Evolutionary conservation across 2,329 filamentous ascomycete genomes (phyloP), one percentile per base, ranked within the genome.

Genomic region (Didymella glomerata): DNA sequence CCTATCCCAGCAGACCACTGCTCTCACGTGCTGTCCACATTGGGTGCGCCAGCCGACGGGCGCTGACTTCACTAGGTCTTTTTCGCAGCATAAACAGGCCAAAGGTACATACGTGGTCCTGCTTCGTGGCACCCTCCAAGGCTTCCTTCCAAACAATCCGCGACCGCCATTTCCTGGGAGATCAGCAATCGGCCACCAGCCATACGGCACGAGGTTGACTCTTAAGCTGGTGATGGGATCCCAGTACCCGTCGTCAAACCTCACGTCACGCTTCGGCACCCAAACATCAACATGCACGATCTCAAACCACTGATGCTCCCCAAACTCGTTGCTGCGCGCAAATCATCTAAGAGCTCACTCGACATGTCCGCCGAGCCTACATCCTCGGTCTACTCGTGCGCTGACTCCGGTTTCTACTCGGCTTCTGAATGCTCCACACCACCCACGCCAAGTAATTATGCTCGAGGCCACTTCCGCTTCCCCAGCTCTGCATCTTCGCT

Each of bases 401-500:
- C 72, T 57, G 73, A 76, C 54, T 77, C 76, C 60, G 72, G 72
- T 20, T 76, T 76, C 64, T 76, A 74, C 65, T 87, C 84, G 18
- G 82, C 83, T 11, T 92, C 90, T 20, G 90, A 90, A 66, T 81
- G 88, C 65, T 85, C 87, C 13, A 89, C 90, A 20, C 90, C 90
- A 50, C 80, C 88, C 36, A 91, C 89, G 41, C 89, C 90, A 22
- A 90, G 88, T 18, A 91, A 90, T 71, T 89, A 88, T 48, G 68
- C 73, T 47, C 85, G 85, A 60, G 85, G 86, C 32, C 88, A 90
- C 75, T 79, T 85, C 48, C 85, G 88, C 67, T 86, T 86, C 68
- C 85, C 88, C 24, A 94, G 91, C 78, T 95, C 92, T 0, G 84
- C 85, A 27, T 96, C 93, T 1, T 96, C 93, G 5, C 81, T 92